Conservation (phyloP, 306 rosid species). For the Cucumis melo region DNA sequence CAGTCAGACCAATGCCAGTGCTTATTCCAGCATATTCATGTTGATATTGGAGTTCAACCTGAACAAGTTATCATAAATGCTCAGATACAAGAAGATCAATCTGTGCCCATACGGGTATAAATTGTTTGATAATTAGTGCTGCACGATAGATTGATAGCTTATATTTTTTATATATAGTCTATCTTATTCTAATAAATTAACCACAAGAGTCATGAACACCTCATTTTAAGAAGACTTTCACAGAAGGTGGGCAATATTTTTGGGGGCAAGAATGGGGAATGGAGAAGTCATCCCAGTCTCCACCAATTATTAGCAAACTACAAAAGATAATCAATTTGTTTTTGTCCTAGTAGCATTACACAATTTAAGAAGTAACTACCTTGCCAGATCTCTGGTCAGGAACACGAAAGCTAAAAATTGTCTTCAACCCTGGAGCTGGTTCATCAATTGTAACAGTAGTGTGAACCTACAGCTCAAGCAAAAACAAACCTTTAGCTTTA, state of each 20-base stretch:
- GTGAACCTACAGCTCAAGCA: constrained; percentile 33
- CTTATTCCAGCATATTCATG: constrained; percentile 90
- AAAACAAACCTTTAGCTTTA: background rate
- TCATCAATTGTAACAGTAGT: constrained; percentile 85
- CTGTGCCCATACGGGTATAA: background rate
- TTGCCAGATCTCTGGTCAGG: constrained; percentile 92
- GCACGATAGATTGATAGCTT: background rate
- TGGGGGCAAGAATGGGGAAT: background rate
- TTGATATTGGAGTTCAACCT: constrained; percentile 86
- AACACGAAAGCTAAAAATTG: constrained; percentile 65
- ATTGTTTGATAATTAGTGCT: background rate
- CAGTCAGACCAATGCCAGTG: constrained; percentile 81
- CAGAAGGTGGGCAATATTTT: background rate
- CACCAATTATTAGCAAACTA: background rate
- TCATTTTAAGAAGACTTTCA: background rate
- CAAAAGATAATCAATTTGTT: background rate
- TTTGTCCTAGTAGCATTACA: background rate
- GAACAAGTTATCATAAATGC: constrained; percentile 1
- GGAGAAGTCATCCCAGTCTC: background rate
- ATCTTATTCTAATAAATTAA: background rate
- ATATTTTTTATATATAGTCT: background rate
- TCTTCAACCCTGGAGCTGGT: constrained; percentile 82
- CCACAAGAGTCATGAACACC: background rate
- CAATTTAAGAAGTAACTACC: constrained; percentile 25
- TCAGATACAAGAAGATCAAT: background rate